Conservation (phyloP, 257 asterid genomes). For the Lavandula angustifolia region DNA sequence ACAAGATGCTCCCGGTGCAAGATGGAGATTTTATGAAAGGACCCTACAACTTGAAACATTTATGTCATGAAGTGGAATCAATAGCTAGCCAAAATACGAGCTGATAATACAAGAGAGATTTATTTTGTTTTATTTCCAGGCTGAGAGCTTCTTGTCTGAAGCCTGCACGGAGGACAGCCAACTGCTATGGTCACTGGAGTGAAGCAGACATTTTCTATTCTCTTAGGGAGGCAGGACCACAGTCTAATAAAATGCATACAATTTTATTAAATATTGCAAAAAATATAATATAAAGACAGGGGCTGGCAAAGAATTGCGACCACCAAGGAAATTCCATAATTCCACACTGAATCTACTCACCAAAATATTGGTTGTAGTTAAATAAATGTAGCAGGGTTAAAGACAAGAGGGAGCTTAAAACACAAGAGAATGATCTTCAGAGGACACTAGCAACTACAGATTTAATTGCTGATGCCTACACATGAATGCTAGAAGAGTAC, state of each 20-base stretch:
- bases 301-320: conserved; percentile 25
- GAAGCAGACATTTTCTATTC: conserved; percentile 24
- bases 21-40: conserved; percentile 13
- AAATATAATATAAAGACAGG: conserved; percentile 29
- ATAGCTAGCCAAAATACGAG: conserved; percentile 9
- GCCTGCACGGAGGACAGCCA: conserved; percentile 39
- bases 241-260: conserved; percentile 6
- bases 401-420: conserved; percentile 24
- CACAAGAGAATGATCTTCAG: conserved; percentile 11
- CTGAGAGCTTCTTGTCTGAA: conserved; percentile 31
- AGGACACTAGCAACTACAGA: conserved; percentile 29
- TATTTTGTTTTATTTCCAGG: conserved; percentile 22
- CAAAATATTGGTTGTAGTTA: conserved; percentile 18
- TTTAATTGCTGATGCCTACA: conserved; percentile 29
- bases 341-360: not conserved
- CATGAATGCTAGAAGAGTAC: conserved; percentile 36
- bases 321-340: conserved; percentile 24
- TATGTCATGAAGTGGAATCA: conserved; percentile 21
- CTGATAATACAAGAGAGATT: conserved; percentile 24
- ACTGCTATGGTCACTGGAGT: conserved; percentile 26
- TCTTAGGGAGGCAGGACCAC: conserved; percentile 26
- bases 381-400: conserved; percentile 27
- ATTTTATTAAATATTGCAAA: conserved; percentile 9
- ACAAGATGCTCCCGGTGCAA: conserved; percentile 17
- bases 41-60: conserved; percentile 16